Base-by-base conservation (phyloP, 805 yeast species). In the Candida peoriensis region DNA sequence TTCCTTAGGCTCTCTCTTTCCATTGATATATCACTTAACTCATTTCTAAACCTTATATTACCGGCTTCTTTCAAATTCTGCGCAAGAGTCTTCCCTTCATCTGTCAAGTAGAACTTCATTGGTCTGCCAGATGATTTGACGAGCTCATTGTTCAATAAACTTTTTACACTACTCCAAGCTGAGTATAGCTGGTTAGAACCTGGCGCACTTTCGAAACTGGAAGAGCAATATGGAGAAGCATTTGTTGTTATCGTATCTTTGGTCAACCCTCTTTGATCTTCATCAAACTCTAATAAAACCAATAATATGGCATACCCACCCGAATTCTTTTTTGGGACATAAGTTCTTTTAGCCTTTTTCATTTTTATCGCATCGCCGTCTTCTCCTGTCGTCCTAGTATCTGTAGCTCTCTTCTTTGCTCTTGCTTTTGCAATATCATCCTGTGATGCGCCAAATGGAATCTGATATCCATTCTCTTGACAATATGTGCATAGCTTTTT, bases 221-320 rank as follows among this genome's bases (percentile, higher is more conserved):
- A 55, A 36, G 76, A 76, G 36, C 81, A 74, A 50, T 62, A 78
- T 8, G 66, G 69, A 1, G 73, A 55, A 0, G 84, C 95, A 13
- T 55, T 47, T 8, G 64, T 49, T 2, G 73, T 61, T 6, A 88
- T 69, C 24, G 75, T 81, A 9, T 73, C 74, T 49, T 76, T 81
- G 4, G 78, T 67, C 47, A 84, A 49, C 0, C 96, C 95, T n/a
- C 55, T 50, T 15, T 67, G 56, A 2, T 57, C 47, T 4, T 59
- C 54, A 47, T 79, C 87, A 19, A 51, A 37, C 29, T 73, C 64
- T 32, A 66, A 60, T 4, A 88, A 58, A 0, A 79, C 78, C 14
- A 86, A 41, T 14, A 88, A 48, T 8, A 88, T 81, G 0, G 93
- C 95, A 61, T 84, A 89, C 0, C 84, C 94, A 2, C 96, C 96